phyloP scores from a whole-genome alignment of 768 basidiomycete species.

The Chalciporus pseudorubinellus region DNA sequence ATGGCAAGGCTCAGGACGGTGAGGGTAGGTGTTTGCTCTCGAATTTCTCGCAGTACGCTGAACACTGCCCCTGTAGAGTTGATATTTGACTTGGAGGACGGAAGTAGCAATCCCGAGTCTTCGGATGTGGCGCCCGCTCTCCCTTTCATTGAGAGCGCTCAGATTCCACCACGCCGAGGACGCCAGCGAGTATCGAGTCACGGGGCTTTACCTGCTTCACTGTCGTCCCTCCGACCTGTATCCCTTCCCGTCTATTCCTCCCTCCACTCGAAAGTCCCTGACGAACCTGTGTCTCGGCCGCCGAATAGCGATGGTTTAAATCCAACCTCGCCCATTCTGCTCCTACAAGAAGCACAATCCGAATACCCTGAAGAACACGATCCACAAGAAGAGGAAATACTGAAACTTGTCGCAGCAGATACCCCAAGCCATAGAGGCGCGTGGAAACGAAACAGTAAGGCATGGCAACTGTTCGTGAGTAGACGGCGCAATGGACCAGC shows the following conservation, averaged over 20 bases:
- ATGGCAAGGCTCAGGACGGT: conserved; percentile 33
- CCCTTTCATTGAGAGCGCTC: conserved; percentile 33
- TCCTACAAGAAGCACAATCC: conserved; percentile 3
- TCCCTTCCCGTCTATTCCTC: conserved; percentile 70
- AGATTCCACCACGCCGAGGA: conserved; percentile 20
- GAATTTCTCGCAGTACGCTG: not conserved
- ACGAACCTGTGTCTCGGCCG: not conserved
- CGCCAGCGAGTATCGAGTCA: conserved; percentile 30
- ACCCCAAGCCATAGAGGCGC: conserved; percentile 69
- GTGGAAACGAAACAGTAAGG: conserved; percentile 61
- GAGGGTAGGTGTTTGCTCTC: conserved; percentile 43
- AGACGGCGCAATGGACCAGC: conserved; percentile 30
- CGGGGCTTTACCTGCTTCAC: conserved; percentile 51
- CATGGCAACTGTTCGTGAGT: conserved; percentile 60
- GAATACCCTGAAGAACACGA: conserved; percentile 30
- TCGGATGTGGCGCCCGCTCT: conserved; percentile 36
- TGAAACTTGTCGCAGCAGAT: conserved; percentile 65
- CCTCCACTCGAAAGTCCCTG: conserved; percentile 34
- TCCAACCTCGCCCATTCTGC: not conserved
- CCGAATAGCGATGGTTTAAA: not conserved
- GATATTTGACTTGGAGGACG: conserved; percentile 71
- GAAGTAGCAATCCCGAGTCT: conserved; percentile 33
- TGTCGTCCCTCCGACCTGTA: conserved; percentile 59
- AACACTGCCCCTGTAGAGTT: conserved; percentile 41
- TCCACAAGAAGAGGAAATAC: conserved; percentile 50